phyloP scores from a whole-genome alignment of 345 rosid species.

The Laguncularia racemosa region DNA sequence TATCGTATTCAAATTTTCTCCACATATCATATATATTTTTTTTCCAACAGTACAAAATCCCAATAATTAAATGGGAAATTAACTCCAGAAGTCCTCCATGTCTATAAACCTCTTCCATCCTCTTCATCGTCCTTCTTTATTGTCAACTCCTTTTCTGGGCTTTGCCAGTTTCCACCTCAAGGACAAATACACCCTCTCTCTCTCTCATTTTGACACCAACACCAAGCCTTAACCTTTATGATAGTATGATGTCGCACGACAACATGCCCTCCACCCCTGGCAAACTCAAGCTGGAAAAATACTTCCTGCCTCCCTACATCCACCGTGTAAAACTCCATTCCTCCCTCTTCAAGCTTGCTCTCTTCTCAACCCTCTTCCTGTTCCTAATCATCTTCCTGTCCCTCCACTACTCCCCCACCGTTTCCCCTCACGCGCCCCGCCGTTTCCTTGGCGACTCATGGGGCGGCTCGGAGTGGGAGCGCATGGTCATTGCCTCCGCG shows the following conservation, averaged over 20 bases:
- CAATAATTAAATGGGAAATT: too few relatives aligned
- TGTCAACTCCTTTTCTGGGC: too few relatives aligned
- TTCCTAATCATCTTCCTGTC: constrained; percentile 34
- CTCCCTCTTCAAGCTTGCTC: constrained; percentile 33
- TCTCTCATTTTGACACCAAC: not conserved
- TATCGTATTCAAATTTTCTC: too few relatives aligned
- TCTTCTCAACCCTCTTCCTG: constrained; percentile 42
- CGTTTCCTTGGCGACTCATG: constrained; percentile 24
- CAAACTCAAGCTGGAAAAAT: constrained; percentile 56
- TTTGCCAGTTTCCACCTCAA: too few relatives aligned
- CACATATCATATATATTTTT: too few relatives aligned
- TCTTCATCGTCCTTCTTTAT: too few relatives aligned
- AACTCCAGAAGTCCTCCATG: too few relatives aligned
- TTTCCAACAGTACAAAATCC: too few relatives aligned
- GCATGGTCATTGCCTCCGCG: constrained; percentile 43
- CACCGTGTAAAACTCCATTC: constrained; percentile 42
- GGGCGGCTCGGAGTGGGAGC: constrained; percentile 43
- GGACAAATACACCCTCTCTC: too few relatives aligned
- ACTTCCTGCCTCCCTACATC: constrained; percentile 14
- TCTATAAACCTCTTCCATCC: too few relatives aligned
- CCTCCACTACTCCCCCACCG: constrained; percentile 18
- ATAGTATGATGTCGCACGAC: constrained; percentile 41
- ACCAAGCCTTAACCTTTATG: not conserved
- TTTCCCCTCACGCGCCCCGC: constrained; percentile 30
- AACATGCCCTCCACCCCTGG: constrained; percentile 55